Base-by-base conservation (phyloP, 345 rosid genomes). In the Hevea brasiliensis region DNA sequence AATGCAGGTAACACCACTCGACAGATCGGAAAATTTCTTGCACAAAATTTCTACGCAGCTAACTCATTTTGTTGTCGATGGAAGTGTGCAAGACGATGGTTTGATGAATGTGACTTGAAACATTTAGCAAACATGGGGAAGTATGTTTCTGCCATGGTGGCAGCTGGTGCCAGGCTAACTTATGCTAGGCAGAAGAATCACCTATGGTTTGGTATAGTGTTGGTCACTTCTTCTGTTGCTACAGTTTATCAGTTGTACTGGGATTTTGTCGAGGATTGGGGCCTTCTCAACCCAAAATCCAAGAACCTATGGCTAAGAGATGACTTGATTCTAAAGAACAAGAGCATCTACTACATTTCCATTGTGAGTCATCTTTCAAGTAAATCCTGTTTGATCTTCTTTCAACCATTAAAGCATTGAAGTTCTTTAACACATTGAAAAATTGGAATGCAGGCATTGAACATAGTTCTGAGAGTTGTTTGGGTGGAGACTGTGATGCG, bases 221-320 rank as follows among this genome's bases (percentile, higher is more conserved):
- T 92, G 71, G 79, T 81, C 17, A 92, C 94, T 77, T 90, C 98
- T 0, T 84, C 79, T 13, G 67, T 76, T 48, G 97, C 98, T 2
- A 91, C 96, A 10, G 7, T 90, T 62, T 96, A 96, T 66, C 99
- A 96, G 73, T 64, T 96, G 65, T 96, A 96, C 70, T 96, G 98
- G 99, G 99, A 96, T 81, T 96, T 91, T 76, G 92, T 89, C 56
- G 83, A 85, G 85, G 99, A 96, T 26, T 96, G 99, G 98, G 98
- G 97, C 1, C 82, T 96, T 75, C 80, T 96, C 12, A 82, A 90
- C 65, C 87, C 88, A 20, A 89, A 87, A 54, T 96, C 98, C 26
- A 88, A 71, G 64, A 88, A 96, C 61, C 81, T 76, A 9, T 93
- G 96, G 98, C 92, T 96, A 3, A 89, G 98, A 73, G 94, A 96